Percentiles rank a stretch among this genome's conserved stretches.
Evolutionary conservation across 306 rosid species (phyloP).

Genomic region (Trifolium subterraneum): DNA sequence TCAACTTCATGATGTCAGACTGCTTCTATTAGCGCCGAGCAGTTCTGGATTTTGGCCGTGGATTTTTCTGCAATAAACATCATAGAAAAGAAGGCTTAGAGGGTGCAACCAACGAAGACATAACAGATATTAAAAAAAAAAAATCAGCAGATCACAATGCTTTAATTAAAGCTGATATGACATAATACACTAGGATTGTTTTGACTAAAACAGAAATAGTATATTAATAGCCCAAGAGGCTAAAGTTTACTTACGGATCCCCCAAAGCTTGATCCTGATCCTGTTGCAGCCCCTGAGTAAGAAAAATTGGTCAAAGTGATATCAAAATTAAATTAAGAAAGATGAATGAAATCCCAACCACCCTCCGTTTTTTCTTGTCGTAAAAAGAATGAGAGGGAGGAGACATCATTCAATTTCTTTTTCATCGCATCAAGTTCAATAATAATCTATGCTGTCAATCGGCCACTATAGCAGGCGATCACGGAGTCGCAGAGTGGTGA

Average conservation of each 20-base stretch:
- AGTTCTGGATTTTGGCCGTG: slow-evolving; percentile 73
- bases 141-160: slow-evolving; percentile 28
- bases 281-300: slow-evolving; percentile 71
- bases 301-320: slow-evolving; percentile 24
- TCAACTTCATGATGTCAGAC: slow-evolving; percentile 39
- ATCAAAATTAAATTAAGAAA: slow-evolving; percentile 22
- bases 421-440: slow-evolving; percentile 21
- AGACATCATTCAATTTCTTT: slow-evolving; percentile 18
- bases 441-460: not conserved
- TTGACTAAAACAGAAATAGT: slow-evolving; percentile 14
- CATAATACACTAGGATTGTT: not conserved
- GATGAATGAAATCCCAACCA: slow-evolving; percentile 15
- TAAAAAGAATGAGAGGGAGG: not conserved
- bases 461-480: too few species aligned
- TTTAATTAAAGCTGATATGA: slow-evolving; percentile 18
- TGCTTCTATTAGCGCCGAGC: slow-evolving; percentile 61
- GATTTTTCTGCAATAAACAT: slow-evolving; percentile 69
- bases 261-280: slow-evolving; percentile 93
- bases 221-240: slow-evolving; percentile 23
- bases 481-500: too few species aligned
- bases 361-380: not conserved
- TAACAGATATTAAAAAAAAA: not conserved
- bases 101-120: slow-evolving; percentile 29
- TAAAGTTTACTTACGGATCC: slow-evolving; percentile 61
- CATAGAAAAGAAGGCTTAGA: slow-evolving; percentile 28